Evolutionary conservation across 2,329 filamentous ascomycete species (phyloP).

Genomic region (Colletotrichum sansevieriae): DNA sequence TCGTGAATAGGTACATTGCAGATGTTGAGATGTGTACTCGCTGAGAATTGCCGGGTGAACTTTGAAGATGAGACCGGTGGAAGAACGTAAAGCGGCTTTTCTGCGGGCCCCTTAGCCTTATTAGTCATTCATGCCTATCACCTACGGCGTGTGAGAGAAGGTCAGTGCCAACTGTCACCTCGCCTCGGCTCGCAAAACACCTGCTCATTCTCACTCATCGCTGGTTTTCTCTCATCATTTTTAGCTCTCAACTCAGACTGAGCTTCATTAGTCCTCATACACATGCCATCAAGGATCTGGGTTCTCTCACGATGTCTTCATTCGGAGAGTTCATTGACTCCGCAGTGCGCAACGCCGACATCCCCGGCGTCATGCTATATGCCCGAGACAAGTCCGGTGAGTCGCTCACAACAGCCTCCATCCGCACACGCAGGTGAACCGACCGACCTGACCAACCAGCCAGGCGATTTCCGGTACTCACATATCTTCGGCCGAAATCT

Average conservation of each 20-base stretch:
- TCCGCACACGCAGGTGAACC: too few relatives aligned
- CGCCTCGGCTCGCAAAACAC: not conserved
- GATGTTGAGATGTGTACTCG: not conserved
- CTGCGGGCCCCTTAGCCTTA: not conserved
- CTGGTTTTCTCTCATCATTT: not conserved
- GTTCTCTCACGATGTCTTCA: constrained; percentile 13
- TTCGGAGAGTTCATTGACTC: constrained; percentile 34
- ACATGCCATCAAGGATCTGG: too few relatives aligned
- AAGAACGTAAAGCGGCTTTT: not conserved
- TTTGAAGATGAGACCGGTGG: not conserved
- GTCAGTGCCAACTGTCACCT: constrained; percentile 5
- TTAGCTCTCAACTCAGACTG: not conserved
- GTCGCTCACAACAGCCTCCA: not conserved
- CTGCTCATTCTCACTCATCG: not conserved
- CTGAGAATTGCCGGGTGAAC: not conserved
- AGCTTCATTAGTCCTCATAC: too few relatives aligned
- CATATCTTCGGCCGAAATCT: constrained; percentile 27
- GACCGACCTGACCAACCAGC: too few relatives aligned
- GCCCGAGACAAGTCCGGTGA: constrained; percentile 38
- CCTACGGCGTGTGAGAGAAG: not conserved
- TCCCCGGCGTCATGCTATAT: constrained; percentile 37
- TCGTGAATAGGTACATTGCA: not conserved
- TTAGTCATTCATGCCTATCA: too few relatives aligned
- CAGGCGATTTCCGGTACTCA: constrained; percentile 32
- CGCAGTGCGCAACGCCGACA: constrained; percentile 32